Evolutionary conservation across 306 rosid species (phyloP).

Genomic region (Abrus precatorius): DNA sequence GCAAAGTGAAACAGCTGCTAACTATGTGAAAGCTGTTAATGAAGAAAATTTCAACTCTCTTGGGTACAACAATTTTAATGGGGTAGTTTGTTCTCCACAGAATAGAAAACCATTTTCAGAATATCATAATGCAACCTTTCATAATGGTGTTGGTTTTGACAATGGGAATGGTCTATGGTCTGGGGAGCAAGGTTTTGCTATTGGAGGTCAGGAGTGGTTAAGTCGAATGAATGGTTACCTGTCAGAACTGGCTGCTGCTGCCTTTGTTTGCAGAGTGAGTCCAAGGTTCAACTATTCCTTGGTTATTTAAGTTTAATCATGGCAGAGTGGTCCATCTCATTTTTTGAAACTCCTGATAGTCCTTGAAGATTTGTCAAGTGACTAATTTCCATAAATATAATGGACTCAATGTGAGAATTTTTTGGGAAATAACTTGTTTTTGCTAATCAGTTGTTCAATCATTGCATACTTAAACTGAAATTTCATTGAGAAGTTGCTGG

Average conservation of each 20-base stretch:
- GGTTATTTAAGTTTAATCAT: not conserved
- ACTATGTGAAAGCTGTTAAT: constrained; percentile 76
- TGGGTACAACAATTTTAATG: constrained; percentile 43
- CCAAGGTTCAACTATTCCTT: constrained; percentile 16
- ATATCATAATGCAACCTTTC: constrained; percentile 54
- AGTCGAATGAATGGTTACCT: constrained; percentile 77
- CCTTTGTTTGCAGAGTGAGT: constrained; percentile 83
- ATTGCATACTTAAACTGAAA: not conserved
- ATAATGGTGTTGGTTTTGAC: constrained; percentile 79
- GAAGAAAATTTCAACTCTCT: constrained; percentile 55
- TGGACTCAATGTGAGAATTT: not conserved
- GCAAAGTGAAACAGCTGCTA: constrained; percentile 83
- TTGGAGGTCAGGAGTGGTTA: constrained; percentile 76
- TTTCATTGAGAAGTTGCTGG: constrained; percentile 28
- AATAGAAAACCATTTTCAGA: constrained; percentile 53
- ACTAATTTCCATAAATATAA: not conserved
- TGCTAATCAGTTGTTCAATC: not conserved
- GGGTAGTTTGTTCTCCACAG: constrained; percentile 40
- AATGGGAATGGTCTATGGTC: constrained; percentile 73
- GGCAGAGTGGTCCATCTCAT: not conserved
- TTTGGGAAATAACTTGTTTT: not conserved
- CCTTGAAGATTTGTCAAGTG: not conserved
- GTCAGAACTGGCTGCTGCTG: constrained; percentile 92
- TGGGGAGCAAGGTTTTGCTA: constrained; percentile 79
- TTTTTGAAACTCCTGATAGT: not conserved